Percentiles rank a stretch among this genome's conserved stretches.
phyloP scores from a whole-genome alignment of 2,329 filamentous ascomycete genomes.

The Orbilia brochopaga region DNA sequence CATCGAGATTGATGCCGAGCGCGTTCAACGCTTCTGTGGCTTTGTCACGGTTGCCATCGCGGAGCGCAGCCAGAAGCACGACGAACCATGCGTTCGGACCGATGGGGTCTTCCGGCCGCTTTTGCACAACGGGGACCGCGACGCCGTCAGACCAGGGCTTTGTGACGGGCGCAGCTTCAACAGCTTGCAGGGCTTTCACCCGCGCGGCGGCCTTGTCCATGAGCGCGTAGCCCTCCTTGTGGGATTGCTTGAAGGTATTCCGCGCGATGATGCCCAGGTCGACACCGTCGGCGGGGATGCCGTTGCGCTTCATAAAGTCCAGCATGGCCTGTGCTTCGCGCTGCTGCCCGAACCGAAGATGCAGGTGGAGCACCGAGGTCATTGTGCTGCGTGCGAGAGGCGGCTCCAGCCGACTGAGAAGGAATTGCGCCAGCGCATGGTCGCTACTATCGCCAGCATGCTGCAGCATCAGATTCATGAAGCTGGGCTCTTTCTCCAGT shows the following conservation, averaged over 20 bases:
- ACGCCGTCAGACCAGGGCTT: conserved; percentile 35
- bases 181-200: conserved; percentile 7
- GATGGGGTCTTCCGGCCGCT: conserved; percentile 23
- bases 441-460: conserved; percentile 40
- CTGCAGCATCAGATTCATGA: conserved; percentile 31
- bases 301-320: conserved; percentile 49
- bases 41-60: conserved; percentile 23
- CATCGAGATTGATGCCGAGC: conserved; percentile 29
- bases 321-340: conserved; percentile 40
- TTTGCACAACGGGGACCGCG: conserved; percentile 3
- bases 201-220: conserved; percentile 28
- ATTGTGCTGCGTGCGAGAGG: conserved; percentile 28
- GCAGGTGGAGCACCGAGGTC: conserved; percentile 39
- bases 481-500: conserved; percentile 15
- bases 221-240: conserved; percentile 21
- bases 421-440: conserved; percentile 26
- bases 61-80: conserved; percentile 22
- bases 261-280: conserved; percentile 34
- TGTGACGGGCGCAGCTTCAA: not conserved
- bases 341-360: conserved; percentile 29
- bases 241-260: conserved; percentile 29
- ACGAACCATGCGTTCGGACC: conserved; percentile 33
- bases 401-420: conserved; percentile 19
- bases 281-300: conserved; percentile 34
- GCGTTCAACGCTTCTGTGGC: conserved; percentile 31